A percentile compares a stretch with the other conserved stretches of the same genome.
These are phyloP conservation scores for Fusarium foetens DNA, from an alignment of 2,329 filamentous ascomycete species.

Conservation along the genomic window DNA sequence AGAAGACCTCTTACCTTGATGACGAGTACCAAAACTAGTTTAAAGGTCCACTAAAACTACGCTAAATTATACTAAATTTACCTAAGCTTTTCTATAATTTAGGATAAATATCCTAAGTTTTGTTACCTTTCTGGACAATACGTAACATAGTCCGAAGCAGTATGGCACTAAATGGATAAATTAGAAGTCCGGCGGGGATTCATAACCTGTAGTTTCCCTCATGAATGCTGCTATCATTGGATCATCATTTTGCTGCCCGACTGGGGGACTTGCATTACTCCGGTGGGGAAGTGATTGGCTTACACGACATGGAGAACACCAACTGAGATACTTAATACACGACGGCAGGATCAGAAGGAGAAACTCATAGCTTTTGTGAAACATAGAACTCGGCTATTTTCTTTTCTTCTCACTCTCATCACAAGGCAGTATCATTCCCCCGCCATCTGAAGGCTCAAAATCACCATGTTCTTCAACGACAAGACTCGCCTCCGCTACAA, in stretches of 20 bases:
- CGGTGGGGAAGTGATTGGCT: conserved; percentile 20
- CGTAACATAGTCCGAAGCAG: not conserved
- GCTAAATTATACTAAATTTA: not conserved
- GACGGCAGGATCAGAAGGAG: not conserved
- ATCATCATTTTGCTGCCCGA: conserved; percentile 3
- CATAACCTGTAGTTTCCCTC: not conserved
- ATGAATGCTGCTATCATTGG: conserved; percentile 9
- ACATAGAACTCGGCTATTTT: rapidly evolving
- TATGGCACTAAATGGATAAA: not conserved
- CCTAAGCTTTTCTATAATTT: not conserved
- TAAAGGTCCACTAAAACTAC: not conserved
- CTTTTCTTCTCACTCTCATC: not conserved
- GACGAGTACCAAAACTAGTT: not conserved
- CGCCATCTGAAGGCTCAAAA: not conserved
- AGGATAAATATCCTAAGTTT: not conserved
- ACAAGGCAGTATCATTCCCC: not conserved
- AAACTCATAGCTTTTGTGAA: not conserved
- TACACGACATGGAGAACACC: not conserved
- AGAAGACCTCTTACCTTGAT: not conserved
- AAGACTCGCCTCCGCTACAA: conserved; percentile 13
- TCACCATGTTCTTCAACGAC: conserved; percentile 17
- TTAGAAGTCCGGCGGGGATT: conserved; percentile 5
- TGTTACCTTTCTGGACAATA: not conserved
- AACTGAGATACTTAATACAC: not conserved
- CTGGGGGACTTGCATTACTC: conserved; percentile 14